phyloP scores from a whole-genome alignment of 306 rosid species.

The Vigna hirtella region DNA sequence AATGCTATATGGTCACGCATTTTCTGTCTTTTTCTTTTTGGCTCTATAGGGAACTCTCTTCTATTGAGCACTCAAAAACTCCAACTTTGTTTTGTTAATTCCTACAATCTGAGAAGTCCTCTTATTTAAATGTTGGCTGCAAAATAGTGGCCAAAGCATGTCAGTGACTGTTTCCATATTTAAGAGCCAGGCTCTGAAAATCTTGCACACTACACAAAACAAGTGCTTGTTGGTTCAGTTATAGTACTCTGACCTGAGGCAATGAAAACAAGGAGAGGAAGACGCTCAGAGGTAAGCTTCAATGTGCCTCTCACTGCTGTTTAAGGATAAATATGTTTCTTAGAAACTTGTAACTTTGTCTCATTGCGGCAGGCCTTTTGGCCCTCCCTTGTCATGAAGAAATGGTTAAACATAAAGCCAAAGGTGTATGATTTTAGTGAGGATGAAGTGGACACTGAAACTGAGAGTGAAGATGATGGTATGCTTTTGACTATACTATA shows the following conservation, averaged over 20 bases:
- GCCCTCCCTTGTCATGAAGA: constrained; percentile 93
- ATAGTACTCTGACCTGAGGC: constrained; percentile 44
- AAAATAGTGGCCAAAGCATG: constrained; percentile 45
- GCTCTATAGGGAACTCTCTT: constrained; percentile 45
- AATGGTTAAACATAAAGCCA: constrained; percentile 94
- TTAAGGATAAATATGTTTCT: constrained; percentile 36
- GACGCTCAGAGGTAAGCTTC: constrained; percentile 75
- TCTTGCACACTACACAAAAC: constrained; percentile 37
- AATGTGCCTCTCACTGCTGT: constrained; percentile 8
- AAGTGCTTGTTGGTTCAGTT: constrained; percentile 30
- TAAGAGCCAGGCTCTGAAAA: constrained; percentile 51
- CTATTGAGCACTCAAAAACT: constrained; percentile 39
- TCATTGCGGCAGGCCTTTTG: constrained; percentile 84
- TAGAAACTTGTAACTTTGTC: constrained; percentile 31
- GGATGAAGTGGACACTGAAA: constrained; percentile 92
- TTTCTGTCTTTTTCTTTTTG: constrained; percentile 58
- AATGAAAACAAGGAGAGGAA: constrained; percentile 76
- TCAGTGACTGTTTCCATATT: constrained; percentile 51
- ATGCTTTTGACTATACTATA: constrained; percentile 29
- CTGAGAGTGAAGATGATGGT: constrained; percentile 95
- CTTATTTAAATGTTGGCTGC: constrained; percentile 37
- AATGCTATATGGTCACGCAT: constrained; percentile 46
- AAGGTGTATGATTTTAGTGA: constrained; percentile 84
- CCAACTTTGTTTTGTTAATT: constrained; percentile 43
- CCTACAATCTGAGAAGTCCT: constrained; percentile 26